phyloP scores from a whole-genome alignment of 2,329 filamentous ascomycete genomes.

The Xylariaceae sp. region DNA sequence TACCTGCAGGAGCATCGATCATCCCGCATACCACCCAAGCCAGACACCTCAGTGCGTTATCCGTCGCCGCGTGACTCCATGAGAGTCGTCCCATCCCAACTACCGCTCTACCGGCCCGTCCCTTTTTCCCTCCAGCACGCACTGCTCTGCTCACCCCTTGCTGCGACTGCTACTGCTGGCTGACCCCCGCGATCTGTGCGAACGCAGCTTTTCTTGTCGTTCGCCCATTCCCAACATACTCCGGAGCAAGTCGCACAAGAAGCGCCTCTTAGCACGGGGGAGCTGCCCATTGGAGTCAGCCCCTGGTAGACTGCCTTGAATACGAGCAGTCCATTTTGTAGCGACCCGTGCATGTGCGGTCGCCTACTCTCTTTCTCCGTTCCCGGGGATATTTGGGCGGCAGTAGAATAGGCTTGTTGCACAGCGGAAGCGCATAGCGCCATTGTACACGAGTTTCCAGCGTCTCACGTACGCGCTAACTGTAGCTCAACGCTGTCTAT shows the following conservation, averaged over 20 bases:
- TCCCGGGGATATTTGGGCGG: slow-evolving; percentile 23
- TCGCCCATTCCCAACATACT: slow-evolving; percentile 23
- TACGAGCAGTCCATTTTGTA: slow-evolving; percentile 31
- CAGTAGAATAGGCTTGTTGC: slow-evolving; percentile 29
- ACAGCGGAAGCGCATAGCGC: slow-evolving; percentile 32
- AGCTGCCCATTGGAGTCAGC: slow-evolving; percentile 32
- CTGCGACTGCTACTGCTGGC: not conserved
- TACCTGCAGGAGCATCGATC: slow-evolving; percentile 36
- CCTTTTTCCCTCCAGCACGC: slow-evolving; percentile 16
- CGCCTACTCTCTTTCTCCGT: slow-evolving; percentile 23
- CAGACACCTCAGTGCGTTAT: slow-evolving; percentile 35
- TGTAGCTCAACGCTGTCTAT: slow-evolving; percentile 26
- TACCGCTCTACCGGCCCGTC: slow-evolving; percentile 28
- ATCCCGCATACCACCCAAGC: slow-evolving; percentile 34
- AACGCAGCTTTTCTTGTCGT: slow-evolving; percentile 29
- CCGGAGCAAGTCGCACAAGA: slow-evolving; percentile 30
- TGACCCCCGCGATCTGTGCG: slow-evolving; percentile 28
- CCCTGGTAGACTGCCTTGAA: slow-evolving; percentile 27
- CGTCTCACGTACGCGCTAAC: slow-evolving; percentile 28
- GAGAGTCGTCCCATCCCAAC: slow-evolving; percentile 25
- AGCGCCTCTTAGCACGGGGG: slow-evolving; percentile 34
- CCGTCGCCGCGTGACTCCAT: slow-evolving; percentile 35
- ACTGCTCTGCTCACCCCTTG: slow-evolving; percentile 17
- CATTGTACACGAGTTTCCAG: slow-evolving; percentile 24
- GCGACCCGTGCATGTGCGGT: slow-evolving; percentile 25